Base-by-base conservation (phyloP, 2,329 filamentous ascomycete genomes). In the Stagonosporopsis cucurbitacearum region DNA sequence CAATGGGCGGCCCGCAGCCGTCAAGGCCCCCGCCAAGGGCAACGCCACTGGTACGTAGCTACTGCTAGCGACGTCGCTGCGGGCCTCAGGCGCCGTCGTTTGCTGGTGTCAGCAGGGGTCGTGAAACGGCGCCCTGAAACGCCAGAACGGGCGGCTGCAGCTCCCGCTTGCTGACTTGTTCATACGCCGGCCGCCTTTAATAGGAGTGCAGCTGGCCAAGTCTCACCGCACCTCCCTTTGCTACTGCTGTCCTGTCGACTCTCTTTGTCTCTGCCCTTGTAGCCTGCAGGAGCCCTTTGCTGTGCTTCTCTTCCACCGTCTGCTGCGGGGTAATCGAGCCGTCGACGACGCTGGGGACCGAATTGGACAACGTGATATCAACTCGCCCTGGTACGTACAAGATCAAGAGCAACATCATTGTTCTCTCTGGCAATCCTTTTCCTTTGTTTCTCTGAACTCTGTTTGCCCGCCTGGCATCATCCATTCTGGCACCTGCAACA, bases 101-200 rank as follows among this genome's bases (percentile, higher is more conserved):
- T 55, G 57, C 62, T 57, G 62, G 70, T 69, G 67, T 69, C 65
- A 67, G 70, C 72, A 64, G 67, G 70, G 71, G 66, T 66, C 50
- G 55, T 73, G 71, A 73, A 75, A 74, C 70, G 64, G 65, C 45
- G 64, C 62, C 54, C 62, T 74, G 71, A 72, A 73, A 74, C 71
- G 56, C 61, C 63, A 59, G 52, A 63, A 62, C 71, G 63, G 69
- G 70, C 70, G 72, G 60, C 70, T 71, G 67, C 70, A 62, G 57
- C 25, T 57, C 30, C 43, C 49, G 45, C 37, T 43, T 43, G 66
- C 68, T 68, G 69, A 68, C 70, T 68, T 65, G 69, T 60, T 46
- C 47, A 35, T 8, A 35, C 23, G 43, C 36, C 32, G 40, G 44
- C 42, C 50, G 53, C 58, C 55, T 65, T 66, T 68, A 66, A 69